Percentiles rank a stretch among this genome's conserved stretches.
Conservation (phyloP, 1,284 basidiomycete species). For the Cutaneotrichosporon sp. region DNA sequence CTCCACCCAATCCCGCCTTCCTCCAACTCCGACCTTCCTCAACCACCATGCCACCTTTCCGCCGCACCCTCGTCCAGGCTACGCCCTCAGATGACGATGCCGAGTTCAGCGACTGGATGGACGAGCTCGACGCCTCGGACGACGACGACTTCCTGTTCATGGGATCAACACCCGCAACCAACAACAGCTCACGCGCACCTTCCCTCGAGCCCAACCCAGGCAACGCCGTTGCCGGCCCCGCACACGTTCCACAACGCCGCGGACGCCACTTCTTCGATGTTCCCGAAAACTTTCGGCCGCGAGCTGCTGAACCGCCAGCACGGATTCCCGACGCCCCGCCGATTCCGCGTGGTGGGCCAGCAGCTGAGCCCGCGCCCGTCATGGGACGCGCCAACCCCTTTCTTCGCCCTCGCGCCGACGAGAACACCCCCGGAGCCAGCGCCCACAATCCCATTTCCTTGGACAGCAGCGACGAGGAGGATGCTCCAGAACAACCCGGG, state of each 20-base stretch:
- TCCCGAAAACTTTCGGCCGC: not conserved
- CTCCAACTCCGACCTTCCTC: too few species aligned
- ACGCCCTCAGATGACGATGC: constrained; percentile 1
- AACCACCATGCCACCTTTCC: too few species aligned
- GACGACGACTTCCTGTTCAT: not conserved
- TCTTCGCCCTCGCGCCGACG: not conserved
- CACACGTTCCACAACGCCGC: not conserved
- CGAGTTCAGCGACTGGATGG: not conserved
- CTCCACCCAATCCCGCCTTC: too few species aligned
- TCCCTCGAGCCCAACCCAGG: not conserved
- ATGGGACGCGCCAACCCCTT: not conserved
- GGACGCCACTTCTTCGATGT: not conserved
- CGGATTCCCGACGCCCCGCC: not conserved
- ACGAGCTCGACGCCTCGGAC: not conserved
- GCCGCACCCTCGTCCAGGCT: too few species aligned
- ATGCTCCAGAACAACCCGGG: not conserved
- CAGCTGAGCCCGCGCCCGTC: not conserved
- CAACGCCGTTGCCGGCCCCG: not conserved
- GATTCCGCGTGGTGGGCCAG: not conserved
- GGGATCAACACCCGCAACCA: not conserved
- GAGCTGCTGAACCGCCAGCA: not conserved
- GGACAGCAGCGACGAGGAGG: not conserved
- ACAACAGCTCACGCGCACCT: not conserved
- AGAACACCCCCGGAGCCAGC: not conserved
- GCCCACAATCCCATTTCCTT: not conserved